Evolutionary conservation across 2,329 filamentous ascomycete species (phyloP).

Genomic region (Alternaria angustiovoidea): DNA sequence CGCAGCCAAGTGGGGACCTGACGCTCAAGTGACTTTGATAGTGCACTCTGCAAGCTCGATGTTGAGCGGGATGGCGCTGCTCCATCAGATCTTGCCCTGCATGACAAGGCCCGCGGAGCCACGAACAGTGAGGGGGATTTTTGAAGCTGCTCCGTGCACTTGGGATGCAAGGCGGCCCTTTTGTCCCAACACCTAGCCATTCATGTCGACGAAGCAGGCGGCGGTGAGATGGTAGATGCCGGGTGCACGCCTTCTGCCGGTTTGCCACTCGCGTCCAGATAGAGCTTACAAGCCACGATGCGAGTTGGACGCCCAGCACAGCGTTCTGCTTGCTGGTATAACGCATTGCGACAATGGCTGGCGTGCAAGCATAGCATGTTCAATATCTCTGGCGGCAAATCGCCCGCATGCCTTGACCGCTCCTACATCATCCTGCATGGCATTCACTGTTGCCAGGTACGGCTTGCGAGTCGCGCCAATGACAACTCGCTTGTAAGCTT

Average conservation of each 20-base stretch:
- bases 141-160: conserved; percentile 10
- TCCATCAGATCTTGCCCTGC: conserved; percentile 31
- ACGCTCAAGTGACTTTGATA: conserved; percentile 20
- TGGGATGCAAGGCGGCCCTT: conserved; percentile 32
- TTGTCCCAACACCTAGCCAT: conserved; percentile 22
- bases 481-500: conserved; percentile 6
- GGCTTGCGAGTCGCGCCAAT: conserved; percentile 25
- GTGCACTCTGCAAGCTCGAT: conserved; percentile 12
- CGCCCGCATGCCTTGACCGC: conserved; percentile 24
- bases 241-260: conserved; percentile 14
- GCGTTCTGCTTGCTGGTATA: conserved; percentile 1
- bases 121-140: conserved; percentile 15
- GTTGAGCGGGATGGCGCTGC: conserved; percentile 25
- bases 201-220: conserved; percentile 19
- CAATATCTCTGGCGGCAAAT: conserved; percentile 16
- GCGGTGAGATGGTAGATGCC: conserved; percentile 33
- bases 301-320: conserved; percentile 7
- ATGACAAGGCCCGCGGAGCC: conserved; percentile 19
- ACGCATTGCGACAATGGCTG: conserved; percentile 3
- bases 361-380: conserved; percentile 4
- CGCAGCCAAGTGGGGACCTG: conserved; percentile 8
- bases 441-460: conserved; percentile 24
- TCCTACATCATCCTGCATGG: conserved; percentile 31
- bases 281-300: conserved; percentile 11
- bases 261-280: conserved; percentile 16